A percentile compares a stretch with the other conserved stretches of the same genome.
Conservation (phyloP, 1,139 yeast species). For the Pichia norvegensis region DNA sequence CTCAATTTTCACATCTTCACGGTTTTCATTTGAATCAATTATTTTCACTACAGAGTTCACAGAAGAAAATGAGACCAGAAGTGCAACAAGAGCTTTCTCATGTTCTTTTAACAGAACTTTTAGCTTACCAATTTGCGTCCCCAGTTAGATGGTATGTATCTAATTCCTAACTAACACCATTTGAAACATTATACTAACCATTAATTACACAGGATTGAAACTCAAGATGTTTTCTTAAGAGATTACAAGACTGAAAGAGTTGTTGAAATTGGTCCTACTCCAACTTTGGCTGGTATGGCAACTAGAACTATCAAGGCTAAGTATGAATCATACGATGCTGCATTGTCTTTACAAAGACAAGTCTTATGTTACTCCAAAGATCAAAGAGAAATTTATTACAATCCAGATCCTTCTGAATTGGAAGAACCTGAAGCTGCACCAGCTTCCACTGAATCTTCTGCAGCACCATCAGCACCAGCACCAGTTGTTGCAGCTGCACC, state of each 20-base stretch:
- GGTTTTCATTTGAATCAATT: not conserved
- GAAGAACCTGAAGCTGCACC: constrained; percentile 35
- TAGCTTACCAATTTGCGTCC: constrained; percentile 97
- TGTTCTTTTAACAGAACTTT: constrained; percentile 83
- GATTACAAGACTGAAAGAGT: constrained; percentile 94
- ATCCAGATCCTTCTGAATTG: constrained; percentile 71
- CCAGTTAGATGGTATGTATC: constrained; percentile 83
- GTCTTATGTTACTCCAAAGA: constrained; percentile 93
- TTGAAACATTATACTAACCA: constrained; percentile 12
- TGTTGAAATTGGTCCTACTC: constrained; percentile 98
- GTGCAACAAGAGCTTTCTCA: constrained; percentile 97
- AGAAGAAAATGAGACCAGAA: constrained; percentile 75
- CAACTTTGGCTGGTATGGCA: constrained; percentile 98
- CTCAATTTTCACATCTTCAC: too few relatives aligned
- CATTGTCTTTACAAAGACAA: constrained; percentile 92
- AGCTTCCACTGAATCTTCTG: constrained; percentile 35
- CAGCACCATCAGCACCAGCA: constrained; percentile 37
- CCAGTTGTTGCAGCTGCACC: constrained; percentile 42
- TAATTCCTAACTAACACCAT: too few relatives aligned
- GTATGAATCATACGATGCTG: constrained; percentile 96
- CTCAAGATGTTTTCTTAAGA: constrained; percentile 93
- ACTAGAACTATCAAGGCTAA: constrained; percentile 92
- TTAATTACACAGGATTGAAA: constrained; percentile 52
- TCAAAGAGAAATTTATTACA: constrained; percentile 91
- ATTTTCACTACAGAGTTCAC: too few relatives aligned